Base-by-base conservation (phyloP, 139 green algal genomes). In the Coelastrella sp. region DNA sequence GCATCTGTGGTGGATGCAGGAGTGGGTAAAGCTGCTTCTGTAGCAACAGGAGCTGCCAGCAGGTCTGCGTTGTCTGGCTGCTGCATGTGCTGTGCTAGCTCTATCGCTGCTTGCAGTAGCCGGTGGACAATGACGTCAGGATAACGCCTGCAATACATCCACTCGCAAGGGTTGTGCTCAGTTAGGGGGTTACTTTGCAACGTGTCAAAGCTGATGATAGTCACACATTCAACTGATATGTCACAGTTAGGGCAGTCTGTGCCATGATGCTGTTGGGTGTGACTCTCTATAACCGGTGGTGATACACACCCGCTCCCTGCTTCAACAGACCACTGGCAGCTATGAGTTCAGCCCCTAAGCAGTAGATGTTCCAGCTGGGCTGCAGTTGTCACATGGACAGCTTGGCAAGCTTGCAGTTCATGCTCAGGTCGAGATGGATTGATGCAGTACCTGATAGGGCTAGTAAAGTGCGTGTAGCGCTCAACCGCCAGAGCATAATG, bases 391-490 rank as follows among this genome's bases (percentile, higher is more conserved):
- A 47, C 32, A 47, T 47, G 32, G 32, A 47, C 32, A 47, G 32
- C 61, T 71, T 71, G 61, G 61, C 61, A 71, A 13, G 61, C 61
- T 47, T 19, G 61, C 61, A 10, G 61, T 71, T 71, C 61, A 71
- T 71, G 8, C 11, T 13, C 61, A 10, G 8, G 61, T 19, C 61
- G 0, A 19, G 61, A 71, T 19, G 11, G 61, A 13, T 71, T 71
- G 10, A 71, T 13, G 61, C 61, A 71, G 61, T 76, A 89, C 83
- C 95, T 93, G 92, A 98, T 99, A 86, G 97, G 97, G 0, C 96
- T 98, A 1, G 97, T 99, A 93, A 99, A 99, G 94, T 99, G 97
- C 58, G 97, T 99, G 95, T 99, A 99, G 64, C 90, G 90, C 1
- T 90, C 71, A 4, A 98, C 87, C 0, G 97, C 97, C 77, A 99